Evolutionary conservation across 495 filamentous ascomycete genomes (phyloP).

Genomic region (Pyrenula massariospora): DNA sequence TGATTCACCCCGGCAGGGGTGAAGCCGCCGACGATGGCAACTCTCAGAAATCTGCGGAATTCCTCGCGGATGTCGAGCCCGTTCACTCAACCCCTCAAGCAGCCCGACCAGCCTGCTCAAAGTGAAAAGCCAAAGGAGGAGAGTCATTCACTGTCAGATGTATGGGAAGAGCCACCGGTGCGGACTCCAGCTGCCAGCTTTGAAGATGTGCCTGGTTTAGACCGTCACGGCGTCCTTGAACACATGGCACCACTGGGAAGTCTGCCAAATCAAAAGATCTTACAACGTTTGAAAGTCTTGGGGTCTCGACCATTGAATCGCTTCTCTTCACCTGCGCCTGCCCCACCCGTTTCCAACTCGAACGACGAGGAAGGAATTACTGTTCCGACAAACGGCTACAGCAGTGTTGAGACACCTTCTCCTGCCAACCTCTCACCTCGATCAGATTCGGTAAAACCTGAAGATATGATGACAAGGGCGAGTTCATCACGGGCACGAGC

Average conservation of each 20-base stretch:
- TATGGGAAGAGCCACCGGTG: conserved; percentile 63
- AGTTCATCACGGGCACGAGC: not conserved
- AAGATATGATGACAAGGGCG: not conserved
- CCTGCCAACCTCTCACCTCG: not conserved
- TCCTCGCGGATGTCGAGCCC: not conserved
- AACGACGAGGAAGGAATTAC: not conserved
- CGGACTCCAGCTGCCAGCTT: conserved; percentile 55
- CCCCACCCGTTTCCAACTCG: not conserved
- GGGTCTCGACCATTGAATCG: not conserved
- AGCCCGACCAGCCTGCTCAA: not conserved
- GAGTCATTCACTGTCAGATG: conserved; percentile 23
- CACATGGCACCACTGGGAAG: conserved; percentile 60
- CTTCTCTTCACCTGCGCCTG: not conserved
- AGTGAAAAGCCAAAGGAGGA: not conserved
- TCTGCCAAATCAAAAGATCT: conserved; percentile 40
- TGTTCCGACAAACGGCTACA: not conserved
- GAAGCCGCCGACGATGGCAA: too few species aligned
- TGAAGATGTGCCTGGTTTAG: conserved; percentile 43
- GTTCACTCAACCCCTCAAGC: not conserved
- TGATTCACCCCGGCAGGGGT: not conserved
- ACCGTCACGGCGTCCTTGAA: conserved; percentile 52
- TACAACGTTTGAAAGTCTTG: conserved; percentile 18
- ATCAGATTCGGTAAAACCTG: not conserved
- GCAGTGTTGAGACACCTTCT: not conserved
- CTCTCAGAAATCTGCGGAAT: not conserved